Percentiles rank a stretch among this genome's conserved stretches.
These are phyloP conservation scores for Aspergillus ochraceus DNA, from an alignment of 2,329 filamentous ascomycete genomes.

Conservation along the genomic window DNA sequence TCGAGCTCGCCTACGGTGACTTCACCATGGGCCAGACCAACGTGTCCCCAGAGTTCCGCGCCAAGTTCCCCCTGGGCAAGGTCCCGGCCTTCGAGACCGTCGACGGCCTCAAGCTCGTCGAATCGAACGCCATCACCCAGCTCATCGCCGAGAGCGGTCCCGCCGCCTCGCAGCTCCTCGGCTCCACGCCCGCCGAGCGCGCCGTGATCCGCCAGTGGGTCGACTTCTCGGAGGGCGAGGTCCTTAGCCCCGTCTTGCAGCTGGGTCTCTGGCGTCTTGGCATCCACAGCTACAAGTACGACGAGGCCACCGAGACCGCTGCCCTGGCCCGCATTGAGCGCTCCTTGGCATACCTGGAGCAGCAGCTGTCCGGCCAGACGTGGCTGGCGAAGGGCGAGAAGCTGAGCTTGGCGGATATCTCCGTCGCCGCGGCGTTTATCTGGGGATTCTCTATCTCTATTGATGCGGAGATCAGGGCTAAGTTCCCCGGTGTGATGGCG, in stretches of 20 bases:
- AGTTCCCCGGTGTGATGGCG: constrained; percentile 21
- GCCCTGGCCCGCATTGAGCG: constrained; percentile 22
- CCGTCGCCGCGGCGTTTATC: constrained; percentile 21
- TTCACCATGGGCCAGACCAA: constrained; percentile 49
- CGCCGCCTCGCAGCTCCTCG: constrained; percentile 47
- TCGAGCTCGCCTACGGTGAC: constrained; percentile 26
- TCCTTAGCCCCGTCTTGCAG: constrained; percentile 17
- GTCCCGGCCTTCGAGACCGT: constrained; percentile 52
- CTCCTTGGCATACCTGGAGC: constrained; percentile 22
- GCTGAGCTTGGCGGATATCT: constrained; percentile 31
- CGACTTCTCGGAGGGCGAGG: constrained; percentile 41
- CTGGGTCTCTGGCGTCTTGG: constrained; percentile 24
- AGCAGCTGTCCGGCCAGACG: constrained; percentile 16
- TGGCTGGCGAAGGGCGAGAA: constrained; percentile 27
- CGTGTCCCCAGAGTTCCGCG: constrained; percentile 45
- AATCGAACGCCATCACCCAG: constrained; percentile 49
- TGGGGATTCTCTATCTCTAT: constrained; percentile 27
- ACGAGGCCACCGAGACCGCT: constrained; percentile 21
- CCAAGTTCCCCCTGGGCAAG: constrained; percentile 56
- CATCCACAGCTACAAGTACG: constrained; percentile 9
- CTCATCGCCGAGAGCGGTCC: constrained; percentile 52
- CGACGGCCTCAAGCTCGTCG: constrained; percentile 46
- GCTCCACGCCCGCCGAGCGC: constrained; percentile 42
- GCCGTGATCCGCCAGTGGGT: constrained; percentile 51
- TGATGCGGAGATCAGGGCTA: constrained; percentile 28